phyloP scores from a whole-genome alignment of 768 basidiomycete species.

The Lactarius pseudohatsudake region DNA sequence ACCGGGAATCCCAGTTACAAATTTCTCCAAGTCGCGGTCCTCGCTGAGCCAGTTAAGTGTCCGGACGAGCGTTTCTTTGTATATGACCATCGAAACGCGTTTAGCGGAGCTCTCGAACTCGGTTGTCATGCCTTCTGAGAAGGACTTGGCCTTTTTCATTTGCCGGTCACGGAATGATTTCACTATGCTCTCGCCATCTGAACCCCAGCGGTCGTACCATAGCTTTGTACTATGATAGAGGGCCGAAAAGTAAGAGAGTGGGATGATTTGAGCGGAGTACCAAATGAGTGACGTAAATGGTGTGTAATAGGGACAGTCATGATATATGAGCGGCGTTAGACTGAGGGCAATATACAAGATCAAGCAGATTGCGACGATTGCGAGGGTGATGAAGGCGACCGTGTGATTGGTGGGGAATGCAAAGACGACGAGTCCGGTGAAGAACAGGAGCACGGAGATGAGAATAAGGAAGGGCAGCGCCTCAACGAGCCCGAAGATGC shows the following conservation, averaged over 20 bases:
- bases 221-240: neutral
- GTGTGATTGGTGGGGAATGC: constrained; percentile 4
- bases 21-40: neutral
- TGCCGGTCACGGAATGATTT: neutral
- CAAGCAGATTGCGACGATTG: neutral
- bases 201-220: neutral
- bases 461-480: constrained; percentile 32
- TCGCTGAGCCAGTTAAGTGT: neutral
- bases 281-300: neutral
- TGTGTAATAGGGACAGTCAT: constrained; percentile 4
- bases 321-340: neutral
- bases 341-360: neutral
- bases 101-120: neutral
- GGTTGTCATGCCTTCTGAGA: neutral
- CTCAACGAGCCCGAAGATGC: constrained; percentile 42
- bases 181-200: neutral
- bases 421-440: constrained; percentile 7
- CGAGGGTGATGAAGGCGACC: neutral
- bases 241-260: neutral
- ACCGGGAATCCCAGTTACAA: neutral
- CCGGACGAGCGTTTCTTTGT: neutral
- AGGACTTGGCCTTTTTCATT: neutral
- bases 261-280: neutral
- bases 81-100: neutral
- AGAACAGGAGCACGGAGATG: neutral